Conservation (phyloP, 1,284 basidiomycete genomes). For the Tilletia horrida region DNA sequence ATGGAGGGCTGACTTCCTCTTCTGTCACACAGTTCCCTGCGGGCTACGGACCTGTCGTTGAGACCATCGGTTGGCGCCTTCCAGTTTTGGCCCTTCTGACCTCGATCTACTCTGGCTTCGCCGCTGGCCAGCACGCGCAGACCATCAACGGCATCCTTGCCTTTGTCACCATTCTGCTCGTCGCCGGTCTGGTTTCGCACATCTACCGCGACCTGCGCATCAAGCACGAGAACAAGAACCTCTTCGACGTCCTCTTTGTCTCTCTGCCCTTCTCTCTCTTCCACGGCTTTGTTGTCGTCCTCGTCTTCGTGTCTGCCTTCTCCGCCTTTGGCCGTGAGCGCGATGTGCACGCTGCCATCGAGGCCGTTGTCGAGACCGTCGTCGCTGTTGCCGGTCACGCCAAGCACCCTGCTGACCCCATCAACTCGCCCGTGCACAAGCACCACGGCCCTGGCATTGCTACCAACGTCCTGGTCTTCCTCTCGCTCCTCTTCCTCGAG, state of each 20-base stretch:
- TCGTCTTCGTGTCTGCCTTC: conserved; percentile 81
- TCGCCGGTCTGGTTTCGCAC: conserved; percentile 76
- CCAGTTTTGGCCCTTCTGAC: conserved; percentile 79
- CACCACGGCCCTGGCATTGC: conserved; percentile 71
- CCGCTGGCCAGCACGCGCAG: conserved; percentile 31
- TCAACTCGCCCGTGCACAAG: conserved; percentile 62
- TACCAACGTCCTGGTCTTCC: conserved; percentile 91
- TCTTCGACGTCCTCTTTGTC: conserved; percentile 51
- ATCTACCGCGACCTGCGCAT: conserved; percentile 91
- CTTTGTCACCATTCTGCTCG: conserved; percentile 79
- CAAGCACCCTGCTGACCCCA: neutral
- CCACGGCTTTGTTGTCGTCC: conserved; percentile 59
- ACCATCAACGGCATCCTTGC: conserved; percentile 61
- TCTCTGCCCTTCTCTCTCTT: conserved; percentile 54
- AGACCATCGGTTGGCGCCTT: conserved; percentile 83
- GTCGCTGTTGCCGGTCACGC: conserved; percentile 85
- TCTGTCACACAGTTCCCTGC: conserved; percentile 52
- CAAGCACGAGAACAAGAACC: conserved; percentile 66
- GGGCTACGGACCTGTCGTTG: conserved; percentile 78
- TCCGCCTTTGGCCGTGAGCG: conserved; percentile 71
- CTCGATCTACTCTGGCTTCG: conserved; percentile 74
- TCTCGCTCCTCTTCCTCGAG: conserved; percentile 88
- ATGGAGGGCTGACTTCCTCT: neutral
- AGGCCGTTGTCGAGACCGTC: conserved; percentile 73
- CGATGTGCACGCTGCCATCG: conserved; percentile 6